These are phyloP conservation scores for Vitis rotundifolia DNA, from an alignment of 164 flowering plant species.

Conservation along the genomic window DNA sequence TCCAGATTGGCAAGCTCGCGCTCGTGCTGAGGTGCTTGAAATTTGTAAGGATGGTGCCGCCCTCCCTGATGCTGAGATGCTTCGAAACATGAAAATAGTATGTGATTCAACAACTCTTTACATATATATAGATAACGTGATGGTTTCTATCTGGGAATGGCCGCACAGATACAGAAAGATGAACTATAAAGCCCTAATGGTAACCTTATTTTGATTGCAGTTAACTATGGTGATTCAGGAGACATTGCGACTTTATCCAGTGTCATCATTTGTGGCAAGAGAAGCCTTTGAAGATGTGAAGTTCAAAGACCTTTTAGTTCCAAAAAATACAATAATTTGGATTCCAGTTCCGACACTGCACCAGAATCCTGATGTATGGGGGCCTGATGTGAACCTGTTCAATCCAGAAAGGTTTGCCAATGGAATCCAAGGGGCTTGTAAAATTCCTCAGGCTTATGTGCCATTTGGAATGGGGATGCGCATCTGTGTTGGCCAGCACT, in stretches of 20 bases:
- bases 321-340: conserved; percentile 38
- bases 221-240: conserved; percentile 57
- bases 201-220: conserved; percentile 21
- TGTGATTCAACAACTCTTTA: neutral
- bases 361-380: conserved; percentile 40
- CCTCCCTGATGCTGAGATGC: conserved; percentile 31
- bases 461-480: conserved; percentile 56
- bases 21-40: conserved; percentile 46
- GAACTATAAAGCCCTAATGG: too few species aligned
- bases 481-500: conserved; percentile 49
- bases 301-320: conserved; percentile 31
- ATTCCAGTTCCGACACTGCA: conserved; percentile 40
- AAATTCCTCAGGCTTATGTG: conserved; percentile 45
- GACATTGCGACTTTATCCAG: conserved; percentile 56
- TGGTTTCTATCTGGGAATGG: too few species aligned
- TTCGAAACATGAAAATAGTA: conserved; percentile 47
- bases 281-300: conserved; percentile 40
- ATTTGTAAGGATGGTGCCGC: conserved; percentile 18
- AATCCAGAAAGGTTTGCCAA: conserved; percentile 49
- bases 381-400: conserved; percentile 38
- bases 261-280: conserved; percentile 32
- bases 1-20: conserved; percentile 59
- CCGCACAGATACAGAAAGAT: too few species aligned
- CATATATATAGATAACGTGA: too few species aligned
- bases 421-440: conserved; percentile 45